Conservation (phyloP, 352 stramenopile species). For the Phytophthora litchii region DNA sequence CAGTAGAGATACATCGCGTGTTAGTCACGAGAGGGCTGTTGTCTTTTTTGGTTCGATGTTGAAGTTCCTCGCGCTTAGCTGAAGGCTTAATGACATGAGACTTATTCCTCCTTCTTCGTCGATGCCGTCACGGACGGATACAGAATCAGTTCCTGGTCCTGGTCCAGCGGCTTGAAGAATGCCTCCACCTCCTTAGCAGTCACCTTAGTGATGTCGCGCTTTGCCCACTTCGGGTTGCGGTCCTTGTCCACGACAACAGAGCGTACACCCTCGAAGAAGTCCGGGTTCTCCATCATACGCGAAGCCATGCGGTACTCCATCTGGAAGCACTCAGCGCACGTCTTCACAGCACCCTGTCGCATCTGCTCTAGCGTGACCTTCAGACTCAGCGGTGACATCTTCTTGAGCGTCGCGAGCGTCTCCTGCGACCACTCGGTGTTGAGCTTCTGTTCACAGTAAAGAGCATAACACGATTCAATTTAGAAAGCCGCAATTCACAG, state of each 20-base stretch:
- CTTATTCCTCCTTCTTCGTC: constrained; percentile 43
- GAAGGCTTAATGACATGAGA: constrained; percentile 26
- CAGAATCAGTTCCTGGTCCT: constrained; percentile 82
- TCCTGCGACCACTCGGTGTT: constrained; percentile 75
- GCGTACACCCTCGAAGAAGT: constrained; percentile 98
- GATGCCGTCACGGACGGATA: constrained; percentile 49
- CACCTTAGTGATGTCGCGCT: constrained; percentile 65
- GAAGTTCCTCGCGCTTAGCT: constrained; percentile 32
- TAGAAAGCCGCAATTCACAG: background rate
- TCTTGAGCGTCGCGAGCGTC: constrained; percentile 84
- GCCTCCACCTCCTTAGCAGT: constrained; percentile 68
- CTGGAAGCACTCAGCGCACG: constrained; percentile 91
- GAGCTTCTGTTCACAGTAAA: constrained; percentile 43
- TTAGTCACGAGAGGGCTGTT: constrained; percentile 26
- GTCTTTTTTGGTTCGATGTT: constrained; percentile 34
- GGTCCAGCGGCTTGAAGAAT: constrained; percentile 81
- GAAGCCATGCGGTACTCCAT: constrained; percentile 94
- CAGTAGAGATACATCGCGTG: constrained; percentile 20
- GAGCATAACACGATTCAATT: constrained; percentile 1
- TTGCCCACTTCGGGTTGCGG: constrained; percentile 91
- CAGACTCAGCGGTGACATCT: constrained; percentile 93
- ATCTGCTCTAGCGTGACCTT: constrained; percentile 96
- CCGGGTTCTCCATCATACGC: constrained; percentile 87
- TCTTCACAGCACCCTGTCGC: constrained; percentile 85
- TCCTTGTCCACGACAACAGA: constrained; percentile 97